Evolutionary conservation across 2,329 filamentous ascomycete species (phyloP), one percentile per base, ranked within the genome.

Genomic region (Trichoderma semiorbis): DNA sequence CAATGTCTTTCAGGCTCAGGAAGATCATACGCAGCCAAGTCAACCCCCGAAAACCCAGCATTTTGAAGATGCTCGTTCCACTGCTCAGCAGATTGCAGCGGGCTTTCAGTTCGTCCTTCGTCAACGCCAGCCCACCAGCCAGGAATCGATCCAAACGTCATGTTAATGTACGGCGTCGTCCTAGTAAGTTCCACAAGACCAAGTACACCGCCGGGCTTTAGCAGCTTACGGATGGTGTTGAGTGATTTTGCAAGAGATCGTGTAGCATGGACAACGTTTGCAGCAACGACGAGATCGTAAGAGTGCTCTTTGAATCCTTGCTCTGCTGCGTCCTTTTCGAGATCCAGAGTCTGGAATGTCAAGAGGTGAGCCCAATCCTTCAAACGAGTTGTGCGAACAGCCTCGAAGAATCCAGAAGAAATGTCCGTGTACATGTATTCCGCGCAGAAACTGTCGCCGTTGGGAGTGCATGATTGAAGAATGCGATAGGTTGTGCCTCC

Each of bases 351-450:
- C 36, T 79, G 79, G 73, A 79, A 84, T 6, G 67, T 75, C 72
- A 83, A 79, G 3, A 72, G 63, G 16, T 69, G 62, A 3, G 66
- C 71, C 64, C 75, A 76, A 1, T 74, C 32, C 65, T 43, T 73
- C 50, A 72, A 80, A 78, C 14, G 70, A 71, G 26, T 77, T 72
- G n/a, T 74, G 74, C 0, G 81, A 75, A 74, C 77, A 73, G 26
- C 39, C 5, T 78, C 77, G 60, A 84, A 83, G 75, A 83, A 83
- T 1, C 75, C 78, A 2, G 78, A 73, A 0, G 82, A 83, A 32
- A 83, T 81, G 60, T 84, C 82, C 3, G 82, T 83, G 70, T 79
- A 84, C 7, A 77, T 79, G 71, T 83, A 83, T 5, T 69, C 32
- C 2, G 64, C 53, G 30, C 28, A 55, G 16, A 72, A 61, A 7